Conservation (phyloP, 208 protist species). For the Borovskyia barvae region DNA sequence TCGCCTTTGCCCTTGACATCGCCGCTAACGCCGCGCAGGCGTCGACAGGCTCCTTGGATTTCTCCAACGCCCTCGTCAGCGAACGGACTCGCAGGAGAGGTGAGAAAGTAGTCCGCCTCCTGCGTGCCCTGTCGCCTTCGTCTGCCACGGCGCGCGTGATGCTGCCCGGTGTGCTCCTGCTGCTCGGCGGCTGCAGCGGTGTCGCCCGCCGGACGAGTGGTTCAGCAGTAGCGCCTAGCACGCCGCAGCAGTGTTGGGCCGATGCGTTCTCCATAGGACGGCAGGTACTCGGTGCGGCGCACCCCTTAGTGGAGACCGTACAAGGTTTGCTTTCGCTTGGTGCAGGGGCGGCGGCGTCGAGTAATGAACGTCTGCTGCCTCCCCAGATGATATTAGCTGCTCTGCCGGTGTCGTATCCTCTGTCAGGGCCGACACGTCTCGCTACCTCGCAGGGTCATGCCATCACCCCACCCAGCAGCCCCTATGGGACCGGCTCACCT, state of each 20-base stretch:
- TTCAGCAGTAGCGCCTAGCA: neutral
- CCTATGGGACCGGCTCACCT: no score
- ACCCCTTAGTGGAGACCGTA: constrained; percentile 8
- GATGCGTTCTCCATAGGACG: constrained; percentile 7
- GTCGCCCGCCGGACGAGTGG: neutral
- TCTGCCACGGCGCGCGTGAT: constrained; percentile 4
- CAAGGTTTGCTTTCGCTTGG: no score
- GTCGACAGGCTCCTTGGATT: neutral
- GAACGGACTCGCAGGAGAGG: neutral
- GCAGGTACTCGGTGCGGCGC: constrained; percentile 7
- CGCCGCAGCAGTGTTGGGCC: constrained; percentile 1
- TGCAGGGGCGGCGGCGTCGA: no score
- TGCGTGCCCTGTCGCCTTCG: constrained; percentile 4
- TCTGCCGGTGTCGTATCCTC: no score
- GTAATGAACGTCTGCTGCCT: no score
- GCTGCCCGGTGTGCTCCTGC: constrained; percentile 25
- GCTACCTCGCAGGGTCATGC: no score
- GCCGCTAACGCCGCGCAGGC: neutral
- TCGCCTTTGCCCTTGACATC: neutral
- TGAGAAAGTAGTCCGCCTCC: constrained; percentile 2
- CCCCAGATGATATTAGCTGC: no score
- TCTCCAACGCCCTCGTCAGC: no score
- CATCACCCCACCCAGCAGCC: no score
- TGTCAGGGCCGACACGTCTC: no score
- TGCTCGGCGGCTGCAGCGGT: neutral